Percentiles rank a stretch among this genome's conserved stretches.
These are phyloP conservation scores for Backusella luteola DNA, from an alignment of 192 early-diverging fungal species.

Conservation along the genomic window DNA sequence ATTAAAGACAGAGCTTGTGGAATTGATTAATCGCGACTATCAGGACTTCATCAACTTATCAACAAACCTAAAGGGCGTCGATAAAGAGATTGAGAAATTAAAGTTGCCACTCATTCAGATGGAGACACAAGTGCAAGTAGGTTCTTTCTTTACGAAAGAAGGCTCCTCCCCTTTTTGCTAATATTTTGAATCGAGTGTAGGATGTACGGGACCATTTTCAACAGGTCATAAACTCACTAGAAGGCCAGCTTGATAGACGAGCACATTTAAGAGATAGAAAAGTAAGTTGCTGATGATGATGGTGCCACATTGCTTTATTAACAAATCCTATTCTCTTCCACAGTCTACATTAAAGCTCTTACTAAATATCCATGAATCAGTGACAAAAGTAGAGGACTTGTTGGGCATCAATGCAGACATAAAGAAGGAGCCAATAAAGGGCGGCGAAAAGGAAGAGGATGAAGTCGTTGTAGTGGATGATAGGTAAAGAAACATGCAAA, in stretches of 20 bases:
- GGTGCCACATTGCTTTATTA: background rate
- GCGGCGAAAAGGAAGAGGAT: background rate
- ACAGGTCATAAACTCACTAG: slow-evolving; percentile 51
- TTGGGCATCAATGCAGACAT: slow-evolving; percentile 54
- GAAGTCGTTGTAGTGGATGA: background rate
- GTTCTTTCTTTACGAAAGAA: background rate
- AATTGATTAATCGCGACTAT: slow-evolving; percentile 78
- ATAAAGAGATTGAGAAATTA: slow-evolving; percentile 62
- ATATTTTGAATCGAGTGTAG: slow-evolving; percentile 31
- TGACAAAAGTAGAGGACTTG: slow-evolving; percentile 72
- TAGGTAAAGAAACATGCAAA: background rate
- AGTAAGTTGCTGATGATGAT: slow-evolving; percentile 30
- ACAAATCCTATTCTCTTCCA: background rate
- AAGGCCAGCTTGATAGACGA: slow-evolving; percentile 59
- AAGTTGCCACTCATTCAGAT: slow-evolving; percentile 58
- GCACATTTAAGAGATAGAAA: slow-evolving; percentile 69
- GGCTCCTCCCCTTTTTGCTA: background rate
- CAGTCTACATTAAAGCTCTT: slow-evolving; percentile 66
- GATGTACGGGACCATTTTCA: slow-evolving; percentile 48
- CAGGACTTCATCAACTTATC: slow-evolving; percentile 80
- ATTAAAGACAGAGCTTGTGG: slow-evolving; percentile 73
- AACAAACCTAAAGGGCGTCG: slow-evolving; percentile 73
- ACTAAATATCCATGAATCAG: slow-evolving; percentile 73
- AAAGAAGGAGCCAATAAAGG: background rate
- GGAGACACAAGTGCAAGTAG: slow-evolving; percentile 60